Evolutionary conservation across 805 yeast species (phyloP).

Genomic region (Diddensiella santjacobensis): DNA sequence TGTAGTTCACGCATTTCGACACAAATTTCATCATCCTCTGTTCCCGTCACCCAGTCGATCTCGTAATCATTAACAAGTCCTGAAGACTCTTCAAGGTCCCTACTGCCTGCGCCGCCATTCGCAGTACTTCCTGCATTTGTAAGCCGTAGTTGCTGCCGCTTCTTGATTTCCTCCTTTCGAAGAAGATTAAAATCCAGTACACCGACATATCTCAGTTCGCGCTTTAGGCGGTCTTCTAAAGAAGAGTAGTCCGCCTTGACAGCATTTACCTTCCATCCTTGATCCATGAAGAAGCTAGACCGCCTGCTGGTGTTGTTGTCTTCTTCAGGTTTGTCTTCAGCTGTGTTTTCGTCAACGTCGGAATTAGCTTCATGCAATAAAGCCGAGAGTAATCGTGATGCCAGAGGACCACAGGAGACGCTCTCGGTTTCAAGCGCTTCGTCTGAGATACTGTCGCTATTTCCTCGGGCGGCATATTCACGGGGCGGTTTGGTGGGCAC

Average conservation of each 20-base stretch:
- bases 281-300: slow-evolving; percentile 14
- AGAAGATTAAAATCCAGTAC: slow-evolving; percentile 47
- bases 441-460: slow-evolving; percentile 55
- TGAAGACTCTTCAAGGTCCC: slow-evolving; percentile 24
- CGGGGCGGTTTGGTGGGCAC: slow-evolving; percentile 17
- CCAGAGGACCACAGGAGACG: slow-evolving; percentile 86
- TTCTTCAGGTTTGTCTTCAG: slow-evolving; percentile 35
- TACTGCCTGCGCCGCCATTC: slow-evolving; percentile 4
- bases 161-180: slow-evolving; percentile 32
- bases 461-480: slow-evolving; percentile 49
- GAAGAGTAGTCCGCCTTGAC: slow-evolving; percentile 64
- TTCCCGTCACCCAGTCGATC: slow-evolving; percentile 70
- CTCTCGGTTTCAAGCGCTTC: slow-evolving; percentile 64
- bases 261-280: slow-evolving; percentile 45
- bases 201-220: slow-evolving; percentile 88
- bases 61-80: slow-evolving; percentile 35
- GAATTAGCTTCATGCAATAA: slow-evolving; percentile 41
- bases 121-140: slow-evolving; percentile 2
- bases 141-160: slow-evolving; percentile 17
- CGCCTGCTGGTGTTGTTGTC: slow-evolving; percentile 15
- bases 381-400: slow-evolving; percentile 80
- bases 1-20: slow-evolving; percentile 77
- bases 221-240: slow-evolving; percentile 79
- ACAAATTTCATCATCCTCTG: slow-evolving; percentile 93
- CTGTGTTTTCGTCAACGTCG: slow-evolving; percentile 13